A percentile compares a stretch with the other conserved stretches of the same genome.
Conservation (phyloP, 1,284 basidiomycete genomes). For the Puccinia horiana region DNA sequence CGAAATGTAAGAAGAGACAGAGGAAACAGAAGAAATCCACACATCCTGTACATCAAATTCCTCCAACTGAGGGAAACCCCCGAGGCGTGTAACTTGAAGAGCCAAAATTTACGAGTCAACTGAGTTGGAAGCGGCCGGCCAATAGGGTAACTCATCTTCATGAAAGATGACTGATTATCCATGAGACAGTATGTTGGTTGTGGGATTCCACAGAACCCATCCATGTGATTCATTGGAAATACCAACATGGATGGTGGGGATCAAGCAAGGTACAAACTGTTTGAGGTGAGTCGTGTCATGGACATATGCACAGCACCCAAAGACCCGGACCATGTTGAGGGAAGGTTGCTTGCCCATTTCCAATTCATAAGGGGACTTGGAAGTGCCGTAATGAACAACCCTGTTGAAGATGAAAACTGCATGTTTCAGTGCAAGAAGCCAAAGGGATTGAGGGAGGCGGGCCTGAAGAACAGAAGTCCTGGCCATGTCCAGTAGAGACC, state of each 20-base stretch:
- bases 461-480: background rate
- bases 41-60: background rate
- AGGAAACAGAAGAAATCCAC: background rate
- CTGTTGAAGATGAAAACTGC: conserved; percentile 10
- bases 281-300: background rate
- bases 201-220: background rate
- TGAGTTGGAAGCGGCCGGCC: background rate
- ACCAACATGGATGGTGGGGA: background rate
- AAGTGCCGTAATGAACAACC: background rate
- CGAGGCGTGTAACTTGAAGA: background rate
- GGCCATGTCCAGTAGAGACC: conserved; percentile 9
- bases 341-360: background rate
- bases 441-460: background rate
- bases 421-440: background rate
- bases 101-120: background rate
- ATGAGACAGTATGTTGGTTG: background rate
- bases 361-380: background rate
- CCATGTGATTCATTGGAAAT: background rate
- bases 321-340: background rate
- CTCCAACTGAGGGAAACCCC: background rate
- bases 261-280: background rate
- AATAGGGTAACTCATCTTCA: background rate
- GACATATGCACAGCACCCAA: conserved; percentile 18
- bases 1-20: background rate
- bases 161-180: background rate